Conservation (phyloP, 257 asterid genomes). For the Thymus quinquecostatus region DNA sequence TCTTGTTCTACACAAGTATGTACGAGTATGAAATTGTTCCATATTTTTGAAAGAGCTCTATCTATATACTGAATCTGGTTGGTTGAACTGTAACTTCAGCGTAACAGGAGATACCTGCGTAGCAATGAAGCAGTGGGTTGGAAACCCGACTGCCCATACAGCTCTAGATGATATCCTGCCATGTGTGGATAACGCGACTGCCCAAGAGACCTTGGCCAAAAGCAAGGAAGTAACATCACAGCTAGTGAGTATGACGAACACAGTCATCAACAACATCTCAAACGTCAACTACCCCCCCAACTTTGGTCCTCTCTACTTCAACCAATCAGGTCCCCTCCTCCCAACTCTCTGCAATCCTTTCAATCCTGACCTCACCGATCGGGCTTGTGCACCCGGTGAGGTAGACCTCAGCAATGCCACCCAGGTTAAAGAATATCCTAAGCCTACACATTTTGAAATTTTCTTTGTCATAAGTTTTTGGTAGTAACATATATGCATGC, state of each 20-base stretch:
- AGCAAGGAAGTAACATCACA: constrained; percentile 87
- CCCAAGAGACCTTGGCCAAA: constrained; percentile 72
- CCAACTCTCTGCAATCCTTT: constrained; percentile 88
- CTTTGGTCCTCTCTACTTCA: constrained; percentile 66
- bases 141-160: constrained; percentile 76
- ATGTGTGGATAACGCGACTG: constrained; percentile 91
- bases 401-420: constrained; percentile 76
- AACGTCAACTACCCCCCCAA: constrained; percentile 71
- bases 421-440: constrained; percentile 31
- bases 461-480: no score
- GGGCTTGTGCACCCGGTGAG: constrained; percentile 72
- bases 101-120: constrained; percentile 86
- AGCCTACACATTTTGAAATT: no score
- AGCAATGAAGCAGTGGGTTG: constrained; percentile 88
- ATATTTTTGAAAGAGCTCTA: background rate
- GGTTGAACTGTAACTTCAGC: constrained; percentile 33
- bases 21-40: background rate
- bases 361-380: constrained; percentile 57
- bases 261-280: constrained; percentile 68
- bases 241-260: constrained; percentile 58
- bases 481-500: no score
- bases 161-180: constrained; percentile 88
- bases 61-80: background rate
- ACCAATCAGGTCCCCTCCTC: constrained; percentile 85
- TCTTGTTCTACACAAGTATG: constrained; percentile 88